Evolutionary conservation across 1,284 basidiomycete genomes (phyloP).

Genomic region (Stereum hirsutum): DNA sequence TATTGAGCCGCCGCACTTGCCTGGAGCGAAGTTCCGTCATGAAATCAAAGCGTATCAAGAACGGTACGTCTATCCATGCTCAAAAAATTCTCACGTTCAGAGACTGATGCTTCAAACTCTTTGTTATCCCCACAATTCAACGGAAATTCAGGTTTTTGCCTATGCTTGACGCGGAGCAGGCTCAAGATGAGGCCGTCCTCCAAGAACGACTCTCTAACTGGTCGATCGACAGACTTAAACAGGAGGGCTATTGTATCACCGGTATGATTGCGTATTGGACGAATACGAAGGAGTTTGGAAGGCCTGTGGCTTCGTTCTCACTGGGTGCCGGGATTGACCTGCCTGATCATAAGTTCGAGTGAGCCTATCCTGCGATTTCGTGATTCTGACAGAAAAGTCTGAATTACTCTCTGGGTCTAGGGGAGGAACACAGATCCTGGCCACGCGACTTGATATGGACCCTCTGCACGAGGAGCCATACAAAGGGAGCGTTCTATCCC

Average conservation of each 20-base stretch:
- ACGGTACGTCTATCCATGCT: slow-evolving; percentile 23
- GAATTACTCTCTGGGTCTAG: slow-evolving; percentile 23
- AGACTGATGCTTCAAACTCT: not conserved
- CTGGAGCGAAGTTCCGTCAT: slow-evolving; percentile 28
- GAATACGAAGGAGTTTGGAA: slow-evolving; percentile 47
- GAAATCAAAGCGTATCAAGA: slow-evolving; percentile 36
- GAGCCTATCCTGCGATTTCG: slow-evolving; percentile 16
- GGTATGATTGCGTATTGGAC: slow-evolving; percentile 58
- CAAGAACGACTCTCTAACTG: slow-evolving; percentile 57
- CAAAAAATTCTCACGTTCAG: not conserved
- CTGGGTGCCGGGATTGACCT: slow-evolving; percentile 47
- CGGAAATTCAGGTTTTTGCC: slow-evolving; percentile 44
- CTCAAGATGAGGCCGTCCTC: slow-evolving; percentile 48
- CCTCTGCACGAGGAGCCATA: slow-evolving; percentile 44
- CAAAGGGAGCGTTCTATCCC: slow-evolving; percentile 46
- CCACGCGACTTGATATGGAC: slow-evolving; percentile 47
- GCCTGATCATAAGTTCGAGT: slow-evolving; percentile 59
- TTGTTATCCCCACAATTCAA: not conserved
- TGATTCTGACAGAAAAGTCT: not conserved
- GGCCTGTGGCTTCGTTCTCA: slow-evolving; percentile 51
- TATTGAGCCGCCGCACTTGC: slow-evolving; percentile 23
- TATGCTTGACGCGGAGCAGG: slow-evolving; percentile 56
- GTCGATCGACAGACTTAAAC: slow-evolving; percentile 45
- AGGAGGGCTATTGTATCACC: slow-evolving; percentile 65
- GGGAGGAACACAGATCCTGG: slow-evolving; percentile 54